phyloP scores from a whole-genome alignment of 371 early-diverging fungal genomes.

The Mortierella sp. region DNA sequence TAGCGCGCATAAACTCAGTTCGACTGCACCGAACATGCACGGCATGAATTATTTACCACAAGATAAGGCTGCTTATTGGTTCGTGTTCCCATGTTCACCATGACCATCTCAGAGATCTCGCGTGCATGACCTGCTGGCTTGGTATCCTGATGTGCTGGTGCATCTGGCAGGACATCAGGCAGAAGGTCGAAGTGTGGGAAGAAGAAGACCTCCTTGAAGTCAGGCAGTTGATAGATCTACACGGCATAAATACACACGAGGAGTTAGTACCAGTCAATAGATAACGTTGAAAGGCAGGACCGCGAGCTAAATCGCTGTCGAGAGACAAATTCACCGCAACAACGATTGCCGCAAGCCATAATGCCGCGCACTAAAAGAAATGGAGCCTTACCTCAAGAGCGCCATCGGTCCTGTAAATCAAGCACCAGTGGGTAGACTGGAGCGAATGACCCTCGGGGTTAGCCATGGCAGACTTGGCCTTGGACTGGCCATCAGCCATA shows the following conservation, averaged over 20 bases:
- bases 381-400: slow-evolving; percentile 63
- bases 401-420: slow-evolving; percentile 67
- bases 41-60: slow-evolving; percentile 64
- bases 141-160: slow-evolving; percentile 54
- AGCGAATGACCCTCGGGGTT: slow-evolving; percentile 46
- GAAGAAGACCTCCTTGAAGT: slow-evolving; percentile 75
- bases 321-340: neutral
- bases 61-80: slow-evolving; percentile 73
- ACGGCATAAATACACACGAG: neutral
- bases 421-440: slow-evolving; percentile 63
- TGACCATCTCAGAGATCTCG: slow-evolving; percentile 76
- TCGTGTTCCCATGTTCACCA: slow-evolving; percentile 75
- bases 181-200: slow-evolving; percentile 77
- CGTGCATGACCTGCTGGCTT: slow-evolving; percentile 57
- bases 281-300: neutral
- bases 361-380: neutral
- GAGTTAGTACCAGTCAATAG: neutral
- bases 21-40: neutral
- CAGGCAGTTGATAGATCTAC: slow-evolving; percentile 79
- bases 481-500: slow-evolving; percentile 36
- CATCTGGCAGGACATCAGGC: slow-evolving; percentile 72
- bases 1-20: slow-evolving; percentile 8
- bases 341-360: too few relatives aligned
- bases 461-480: slow-evolving; percentile 35
- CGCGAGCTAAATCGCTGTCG: too few relatives aligned